Evolutionary conservation across 2,329 filamentous ascomycete genomes (phyloP).

Genomic region (Leptographium procerum): DNA sequence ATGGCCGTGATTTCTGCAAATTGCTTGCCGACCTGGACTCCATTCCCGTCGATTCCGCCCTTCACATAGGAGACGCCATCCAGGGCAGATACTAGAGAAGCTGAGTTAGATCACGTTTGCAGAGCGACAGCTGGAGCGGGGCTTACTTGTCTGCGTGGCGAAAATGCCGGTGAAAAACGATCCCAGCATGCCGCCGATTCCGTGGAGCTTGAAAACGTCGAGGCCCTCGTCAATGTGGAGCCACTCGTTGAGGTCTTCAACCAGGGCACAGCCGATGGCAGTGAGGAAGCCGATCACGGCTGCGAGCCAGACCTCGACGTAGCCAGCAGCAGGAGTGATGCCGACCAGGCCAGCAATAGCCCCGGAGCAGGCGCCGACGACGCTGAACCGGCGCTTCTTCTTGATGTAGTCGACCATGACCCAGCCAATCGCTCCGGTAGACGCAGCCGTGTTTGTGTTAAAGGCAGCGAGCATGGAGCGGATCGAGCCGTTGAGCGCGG

Average conservation of each 20-base stretch:
- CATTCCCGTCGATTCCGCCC: constrained; percentile 37
- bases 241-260: constrained; percentile 37
- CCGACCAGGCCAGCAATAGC: constrained; percentile 46
- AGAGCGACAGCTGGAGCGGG: neutral
- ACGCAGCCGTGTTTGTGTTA: constrained; percentile 48
- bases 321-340: constrained; percentile 47
- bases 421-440: constrained; percentile 42
- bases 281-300: constrained; percentile 41
- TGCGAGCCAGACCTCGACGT: constrained; percentile 38
- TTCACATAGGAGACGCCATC: constrained; percentile 35
- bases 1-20: constrained; percentile 45
- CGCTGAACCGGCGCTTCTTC: constrained; percentile 33
- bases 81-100: constrained; percentile 32
- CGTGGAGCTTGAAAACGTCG: constrained; percentile 49
- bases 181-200: constrained; percentile 46
- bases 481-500: constrained; percentile 38
- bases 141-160: constrained; percentile 28
- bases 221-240: constrained; percentile 45
- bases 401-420: constrained; percentile 38
- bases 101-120: neutral
- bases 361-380: constrained; percentile 40
- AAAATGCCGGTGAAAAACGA: constrained; percentile 47
- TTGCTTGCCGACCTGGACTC: constrained; percentile 44
- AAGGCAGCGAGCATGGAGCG: constrained; percentile 43
- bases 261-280: constrained; percentile 31